phyloP scores from a whole-genome alignment of 352 stramenopile genomes.

The Phytophthora ramorum region DNA sequence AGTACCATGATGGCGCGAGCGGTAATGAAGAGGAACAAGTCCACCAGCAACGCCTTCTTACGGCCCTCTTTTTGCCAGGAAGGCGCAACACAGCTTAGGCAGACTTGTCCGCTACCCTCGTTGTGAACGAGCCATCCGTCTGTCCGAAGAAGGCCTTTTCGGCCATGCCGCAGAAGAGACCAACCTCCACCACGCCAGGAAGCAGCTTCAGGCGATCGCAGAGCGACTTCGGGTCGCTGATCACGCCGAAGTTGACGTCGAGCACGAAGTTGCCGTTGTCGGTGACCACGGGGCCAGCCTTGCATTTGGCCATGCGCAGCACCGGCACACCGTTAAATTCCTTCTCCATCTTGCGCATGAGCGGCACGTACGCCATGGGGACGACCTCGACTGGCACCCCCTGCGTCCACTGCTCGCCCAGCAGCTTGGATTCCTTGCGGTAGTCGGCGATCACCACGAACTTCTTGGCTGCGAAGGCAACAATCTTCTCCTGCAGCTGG shows the following conservation, averaged over 20 bases:
- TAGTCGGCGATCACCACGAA: constrained; percentile 98
- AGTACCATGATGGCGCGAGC: too few relatives aligned
- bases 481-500: constrained; percentile 95
- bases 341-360: constrained; percentile 77
- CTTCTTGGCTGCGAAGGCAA: constrained; percentile 94
- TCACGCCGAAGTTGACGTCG: constrained; percentile 87
- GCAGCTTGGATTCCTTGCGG: constrained; percentile 89
- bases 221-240: constrained; percentile 72
- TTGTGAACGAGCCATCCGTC: constrained; percentile 83
- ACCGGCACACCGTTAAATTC: constrained; percentile 62
- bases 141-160: constrained; percentile 90
- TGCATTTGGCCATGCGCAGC: constrained; percentile 90
- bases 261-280: constrained; percentile 96
- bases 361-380: constrained; percentile 97
- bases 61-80: background rate
- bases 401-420: constrained; percentile 91
- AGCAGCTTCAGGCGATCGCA: constrained; percentile 80
- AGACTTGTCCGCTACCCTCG: constrained; percentile 45
- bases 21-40: too few relatives aligned
- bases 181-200: constrained; percentile 89
- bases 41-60: too few relatives aligned
- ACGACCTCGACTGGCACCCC: constrained; percentile 97
- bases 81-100: constrained; percentile 18
- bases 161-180: constrained; percentile 90
- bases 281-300: constrained; percentile 96